Evolutionary conservation across 768 basidiomycete species (phyloP), one percentile per base, ranked within the genome.

Genomic region (Amyloporia xantha): DNA sequence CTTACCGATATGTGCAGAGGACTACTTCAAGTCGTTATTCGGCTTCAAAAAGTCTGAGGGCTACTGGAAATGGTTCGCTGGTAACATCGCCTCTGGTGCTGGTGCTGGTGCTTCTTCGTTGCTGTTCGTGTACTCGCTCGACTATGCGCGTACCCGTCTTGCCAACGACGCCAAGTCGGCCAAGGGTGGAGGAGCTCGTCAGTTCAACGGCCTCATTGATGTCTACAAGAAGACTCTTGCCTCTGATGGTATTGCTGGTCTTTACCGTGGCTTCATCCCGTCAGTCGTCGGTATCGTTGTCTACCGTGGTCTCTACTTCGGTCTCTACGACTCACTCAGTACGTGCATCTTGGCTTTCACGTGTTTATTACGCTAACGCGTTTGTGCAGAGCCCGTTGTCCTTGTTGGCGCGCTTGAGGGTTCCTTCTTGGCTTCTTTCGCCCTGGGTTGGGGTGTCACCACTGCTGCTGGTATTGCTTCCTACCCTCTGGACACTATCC

Each of bases 201-300:
- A 99, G 70, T 98, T 98, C 83, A 98, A 97, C 68, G 96, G 96
- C 68, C 77, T 99, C 48, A 79, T 98, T 55, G 96, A 98, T 66
- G 93, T 96, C 56, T 96, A 96, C 81, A 85, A 67, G 66, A 97
- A 98, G 84, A 98, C 95, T 47, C 84, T 98, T 62, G 93, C 93
- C 26, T 83, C 91, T 24, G 96, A 99, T 66, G 96, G 96, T 84
- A 75, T 99, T 62, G 91, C 87, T 55, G 96, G 96, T 79, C 92
- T 99, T 63, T 99, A 98, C 81, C 93, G 96, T 79, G 96, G 96
- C 53, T 98, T 99, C 73, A 84, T 98, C 48, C 96, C 96, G 56
- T 98, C 95, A 53, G 96, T 99, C 54, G 94, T 92, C 60, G 96
- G 96, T 73, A 99, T 99, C 76, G 84, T 99, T 61, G 95, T 98